Evolutionary conservation across 2,329 filamentous ascomycete genomes (phyloP), one percentile per base, ranked within the genome.

Genomic region (Botrytis byssoidea): DNA sequence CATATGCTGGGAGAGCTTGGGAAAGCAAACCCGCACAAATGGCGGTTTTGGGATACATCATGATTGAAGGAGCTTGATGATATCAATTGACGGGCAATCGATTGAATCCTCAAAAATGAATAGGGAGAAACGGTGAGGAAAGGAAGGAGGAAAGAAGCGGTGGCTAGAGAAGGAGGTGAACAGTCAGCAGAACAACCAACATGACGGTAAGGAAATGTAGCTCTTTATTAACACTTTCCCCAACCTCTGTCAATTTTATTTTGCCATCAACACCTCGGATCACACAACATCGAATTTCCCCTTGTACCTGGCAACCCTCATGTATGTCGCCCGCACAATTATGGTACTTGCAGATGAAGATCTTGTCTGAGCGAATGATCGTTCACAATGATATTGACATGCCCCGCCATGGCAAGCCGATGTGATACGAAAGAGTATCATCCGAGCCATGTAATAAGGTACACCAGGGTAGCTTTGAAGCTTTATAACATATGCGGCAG

Each of bases 21-120:
- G 70, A 73, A 14, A 74, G 63, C 59, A 74, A 64, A n/a, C 48
- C 44, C 42, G 42, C 70, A 29, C 60, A 74, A 29, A 74, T 55
- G 48, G 42, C 48, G 32, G 69, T 42, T 44, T 66, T 65, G 12
- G 63, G 46, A 67, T 57, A 57, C 69, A 71, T 57, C 66, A 73
- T 70, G 48, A 74, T 61, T 40, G 72, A 46, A 59, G 67, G 65
- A 32, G 59, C 29, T 40, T n/a, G 18, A 44, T 29, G 55, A 20
- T 32, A 64, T 40, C 65, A 55, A 69, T 42, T 63, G 20, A n/a
- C n/a, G 20, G 35, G 18, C 8, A 10, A 65, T 29, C 48, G 29
- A 68, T 59, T 67, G 63, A 67, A 22, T 40, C 42, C 32, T 40
- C 25, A 37, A 46, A 12, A 29, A 63, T 14, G 64, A 37, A 51